Evolutionary conservation across 108 stramenopile species (phyloP), one percentile per base, ranked within the genome.

Genomic region (Nannochloropsis gaditana): DNA sequence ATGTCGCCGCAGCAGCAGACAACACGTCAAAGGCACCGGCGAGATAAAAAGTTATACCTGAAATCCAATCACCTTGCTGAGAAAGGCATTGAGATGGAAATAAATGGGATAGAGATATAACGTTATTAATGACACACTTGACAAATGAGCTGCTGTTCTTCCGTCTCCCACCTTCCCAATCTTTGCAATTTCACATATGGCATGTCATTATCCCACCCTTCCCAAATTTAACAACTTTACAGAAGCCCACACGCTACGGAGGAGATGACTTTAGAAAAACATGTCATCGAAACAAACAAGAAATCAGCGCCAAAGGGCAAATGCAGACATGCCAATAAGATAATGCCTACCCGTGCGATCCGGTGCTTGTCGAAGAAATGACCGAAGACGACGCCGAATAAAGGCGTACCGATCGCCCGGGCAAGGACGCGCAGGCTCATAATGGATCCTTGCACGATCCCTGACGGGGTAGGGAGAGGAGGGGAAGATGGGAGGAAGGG

Each of bases 21-120:
- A 73, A 73, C 19, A 73, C n/a, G 59, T 73, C 59, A n/a, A 73
- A 73, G 59, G 59, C 59, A n/a, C 59, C 59, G 59, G 59, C 59
- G 19, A 73, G 19, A n/a, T 73, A 73, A n/a, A 73, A 73, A 6
- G 59, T 73, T 15, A 73, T 73, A n/a, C 59, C 59, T 3, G 59
- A n/a, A n/a, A 73, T 73, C 59, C 59, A 73, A n/a, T 73, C 59
- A 15, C 59, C 59, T 4, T n/a, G 59, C 59, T 73, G 59, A 4
- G 59, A n/a, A 6, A 6, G 59, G 59, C 11, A 50, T 15, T 10
- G 47, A 50, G 47, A 15, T 11, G 15, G 1, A 15, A 15, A 50
- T 10, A 0, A 50, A 15, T 10, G 15, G 47, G 47, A 50, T 50
- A 10, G 15, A 50, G 10, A 5, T n/a, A 73, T 73, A 2, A 73